phyloP scores from a whole-genome alignment of 345 rosid species.

The Kandelia obovata region DNA sequence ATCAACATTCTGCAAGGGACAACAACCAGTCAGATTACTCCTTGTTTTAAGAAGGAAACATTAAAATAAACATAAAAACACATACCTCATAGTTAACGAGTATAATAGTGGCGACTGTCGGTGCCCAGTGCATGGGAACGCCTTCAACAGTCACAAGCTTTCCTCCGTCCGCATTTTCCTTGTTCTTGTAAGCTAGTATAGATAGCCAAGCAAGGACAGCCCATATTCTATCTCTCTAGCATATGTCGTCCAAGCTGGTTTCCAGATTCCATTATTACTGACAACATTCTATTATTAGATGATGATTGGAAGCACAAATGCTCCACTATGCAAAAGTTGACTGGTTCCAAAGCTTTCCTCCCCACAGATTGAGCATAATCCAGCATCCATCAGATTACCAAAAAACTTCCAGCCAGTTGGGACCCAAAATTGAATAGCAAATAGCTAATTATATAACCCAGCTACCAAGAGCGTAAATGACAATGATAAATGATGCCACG shows the following conservation, averaged over 20 bases:
- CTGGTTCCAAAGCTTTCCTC: conserved; percentile 99
- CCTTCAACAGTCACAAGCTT: conserved; percentile 90
- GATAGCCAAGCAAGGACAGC: conserved; percentile 99
- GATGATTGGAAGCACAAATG: neutral
- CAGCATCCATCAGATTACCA: conserved; percentile 99
- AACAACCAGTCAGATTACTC: conserved; percentile 19
- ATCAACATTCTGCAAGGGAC: conserved; percentile 76
- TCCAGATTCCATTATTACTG: conserved; percentile 15
- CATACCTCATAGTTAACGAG: conserved; percentile 97
- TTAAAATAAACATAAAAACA: conserved; percentile 7
- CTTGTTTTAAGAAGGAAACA: neutral
- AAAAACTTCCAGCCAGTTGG: conserved; percentile 99
- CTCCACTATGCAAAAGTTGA: conserved; percentile 12
- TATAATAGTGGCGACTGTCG: conserved; percentile 95
- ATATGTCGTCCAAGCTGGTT: conserved; percentile 93
- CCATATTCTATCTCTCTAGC: conserved; percentile 99
- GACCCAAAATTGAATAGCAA: conserved; percentile 48
- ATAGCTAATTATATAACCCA: conserved; percentile 10
- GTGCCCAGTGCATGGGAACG: conserved; percentile 84
- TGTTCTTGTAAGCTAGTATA: conserved; percentile 81
- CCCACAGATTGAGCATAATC: conserved; percentile 91
- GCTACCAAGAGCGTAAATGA: neutral
- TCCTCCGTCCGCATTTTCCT: conserved; percentile 56
- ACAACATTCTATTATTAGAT: conserved; percentile 8
- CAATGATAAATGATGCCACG: conserved; percentile 9